A percentile compares a stretch with the other conserved stretches of the same genome.
Conservation (phyloP, 352 stramenopile genomes). For the Pythium oligandrum region DNA sequence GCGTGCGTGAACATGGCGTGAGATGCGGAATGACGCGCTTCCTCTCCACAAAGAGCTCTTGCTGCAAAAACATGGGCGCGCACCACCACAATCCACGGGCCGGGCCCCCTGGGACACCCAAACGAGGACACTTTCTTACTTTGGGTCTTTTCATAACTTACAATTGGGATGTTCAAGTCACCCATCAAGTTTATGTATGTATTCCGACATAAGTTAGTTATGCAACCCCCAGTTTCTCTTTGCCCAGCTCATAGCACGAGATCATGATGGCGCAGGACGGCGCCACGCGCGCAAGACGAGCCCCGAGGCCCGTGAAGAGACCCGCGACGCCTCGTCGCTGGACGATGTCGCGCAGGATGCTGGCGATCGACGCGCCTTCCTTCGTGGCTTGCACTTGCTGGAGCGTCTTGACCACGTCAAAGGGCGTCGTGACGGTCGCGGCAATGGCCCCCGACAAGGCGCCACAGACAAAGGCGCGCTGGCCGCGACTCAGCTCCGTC, state of each 20-base stretch:
- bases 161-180: too few relatives aligned
- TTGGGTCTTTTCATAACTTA: too few relatives aligned
- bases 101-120: neutral
- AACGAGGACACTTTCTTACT: too few relatives aligned
- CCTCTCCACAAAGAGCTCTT: too few relatives aligned
- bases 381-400: conserved; percentile 59
- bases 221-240: conserved; percentile 55
- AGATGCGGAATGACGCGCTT: too few relatives aligned
- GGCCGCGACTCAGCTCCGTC: conserved; percentile 32
- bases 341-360: conserved; percentile 49
- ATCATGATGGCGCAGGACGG: conserved; percentile 89
- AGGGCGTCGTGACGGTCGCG: conserved; percentile 89
- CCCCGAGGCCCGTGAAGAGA: conserved; percentile 60
- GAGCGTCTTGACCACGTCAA: conserved; percentile 96
- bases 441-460: conserved; percentile 84
- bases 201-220: conserved; percentile 11
- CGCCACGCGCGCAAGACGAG: conserved; percentile 59
- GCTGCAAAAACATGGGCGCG: conserved; percentile 31
- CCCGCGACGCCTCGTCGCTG: conserved; percentile 37
- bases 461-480: conserved; percentile 85
- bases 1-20: conserved; percentile 36
- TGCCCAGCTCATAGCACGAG: conserved; percentile 76
- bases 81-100: conserved; percentile 1
- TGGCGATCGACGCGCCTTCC: conserved; percentile 26
- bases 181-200: too few relatives aligned